phyloP scores from a whole-genome alignment of 805 yeast genomes.

The Candida ascalaphidarum region DNA sequence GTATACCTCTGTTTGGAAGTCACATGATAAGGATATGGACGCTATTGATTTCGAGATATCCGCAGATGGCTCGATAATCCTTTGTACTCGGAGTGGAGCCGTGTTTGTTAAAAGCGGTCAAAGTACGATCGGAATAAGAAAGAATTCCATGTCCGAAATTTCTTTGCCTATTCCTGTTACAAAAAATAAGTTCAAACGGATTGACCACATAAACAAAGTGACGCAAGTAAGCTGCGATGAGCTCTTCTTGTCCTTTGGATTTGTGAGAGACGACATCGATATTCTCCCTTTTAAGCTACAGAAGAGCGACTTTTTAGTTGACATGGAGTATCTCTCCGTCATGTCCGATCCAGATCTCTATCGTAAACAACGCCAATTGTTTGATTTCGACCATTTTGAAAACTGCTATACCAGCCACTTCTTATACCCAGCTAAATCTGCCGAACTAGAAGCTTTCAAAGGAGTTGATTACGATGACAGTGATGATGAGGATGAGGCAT shows the following conservation, averaged over 20 bases:
- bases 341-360: slow-evolving; percentile 20
- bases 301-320: slow-evolving; percentile 39
- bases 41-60: slow-evolving; percentile 64
- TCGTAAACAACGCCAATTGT: slow-evolving; percentile 34
- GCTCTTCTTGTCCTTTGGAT: slow-evolving; percentile 55
- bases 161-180: slow-evolving; percentile 19
- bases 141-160: slow-evolving; percentile 24
- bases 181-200: slow-evolving; percentile 42
- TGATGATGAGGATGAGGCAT: not conserved
- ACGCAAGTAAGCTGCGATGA: slow-evolving; percentile 60
- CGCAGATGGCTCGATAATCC: slow-evolving; percentile 57
- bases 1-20: slow-evolving; percentile 51
- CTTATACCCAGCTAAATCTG: slow-evolving; percentile 11
- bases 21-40: slow-evolving; percentile 45
- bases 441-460: not conserved
- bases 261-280: slow-evolving; percentile 56
- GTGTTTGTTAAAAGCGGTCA: slow-evolving; percentile 39
- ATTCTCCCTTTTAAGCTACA: slow-evolving; percentile 46
- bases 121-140: slow-evolving; percentile 9
- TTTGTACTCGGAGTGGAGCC: slow-evolving; percentile 64
- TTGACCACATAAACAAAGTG: slow-evolving; percentile 49
- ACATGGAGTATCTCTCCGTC: slow-evolving; percentile 50
- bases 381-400: slow-evolving; percentile 19
- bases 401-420: slow-evolving; percentile 21
- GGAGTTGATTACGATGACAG: not conserved